Evolutionary conservation across 352 stramenopile species (phyloP).

Genomic region (Salisapilia sapeloensis): DNA sequence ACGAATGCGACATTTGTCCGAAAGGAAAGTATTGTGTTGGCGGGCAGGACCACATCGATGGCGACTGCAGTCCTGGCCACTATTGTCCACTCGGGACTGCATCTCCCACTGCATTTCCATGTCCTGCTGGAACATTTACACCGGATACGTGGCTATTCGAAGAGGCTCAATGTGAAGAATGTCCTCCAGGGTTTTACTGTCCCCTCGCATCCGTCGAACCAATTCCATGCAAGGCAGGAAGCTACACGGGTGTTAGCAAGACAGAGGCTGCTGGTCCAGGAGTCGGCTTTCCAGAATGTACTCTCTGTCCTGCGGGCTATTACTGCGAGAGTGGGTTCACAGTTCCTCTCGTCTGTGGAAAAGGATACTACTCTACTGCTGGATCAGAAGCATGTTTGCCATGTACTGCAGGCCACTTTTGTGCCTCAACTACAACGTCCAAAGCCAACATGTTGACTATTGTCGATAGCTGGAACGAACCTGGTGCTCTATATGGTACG

Average conservation of each 20-base stretch:
- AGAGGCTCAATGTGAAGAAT: slow-evolving; percentile 57
- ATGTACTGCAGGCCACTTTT: slow-evolving; percentile 69
- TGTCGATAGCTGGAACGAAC: slow-evolving; percentile 28
- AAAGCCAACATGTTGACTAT: slow-evolving; percentile 38
- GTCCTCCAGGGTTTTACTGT: slow-evolving; percentile 61
- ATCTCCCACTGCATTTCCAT: slow-evolving; percentile 49
- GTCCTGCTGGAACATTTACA: slow-evolving; percentile 71
- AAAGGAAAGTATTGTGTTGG: slow-evolving; percentile 78
- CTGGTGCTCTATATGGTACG: slow-evolving; percentile 39
- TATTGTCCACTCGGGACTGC: slow-evolving; percentile 80
- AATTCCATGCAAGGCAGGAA: slow-evolving; percentile 56
- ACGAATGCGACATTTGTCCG: slow-evolving; percentile 66
- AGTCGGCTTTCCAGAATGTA: slow-evolving; percentile 35
- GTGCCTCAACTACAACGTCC: slow-evolving; percentile 47
- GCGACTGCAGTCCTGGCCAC: slow-evolving; percentile 54
- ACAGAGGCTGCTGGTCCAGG: slow-evolving; percentile 46
- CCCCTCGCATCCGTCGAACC: slow-evolving; percentile 34
- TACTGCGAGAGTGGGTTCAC: slow-evolving; percentile 57
- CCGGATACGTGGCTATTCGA: slow-evolving; percentile 59
- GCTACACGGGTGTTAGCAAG: slow-evolving; percentile 53
- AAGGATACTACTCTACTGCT: slow-evolving; percentile 33
- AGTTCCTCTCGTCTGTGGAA: slow-evolving; percentile 43
- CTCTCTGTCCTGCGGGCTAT: slow-evolving; percentile 61
- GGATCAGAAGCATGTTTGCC: slow-evolving; percentile 32
- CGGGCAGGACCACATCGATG: slow-evolving; percentile 57